Evolutionary conservation across 345 rosid species (phyloP), one percentile per base, ranked within the genome.

Genomic region (Alliaria petiolata): DNA sequence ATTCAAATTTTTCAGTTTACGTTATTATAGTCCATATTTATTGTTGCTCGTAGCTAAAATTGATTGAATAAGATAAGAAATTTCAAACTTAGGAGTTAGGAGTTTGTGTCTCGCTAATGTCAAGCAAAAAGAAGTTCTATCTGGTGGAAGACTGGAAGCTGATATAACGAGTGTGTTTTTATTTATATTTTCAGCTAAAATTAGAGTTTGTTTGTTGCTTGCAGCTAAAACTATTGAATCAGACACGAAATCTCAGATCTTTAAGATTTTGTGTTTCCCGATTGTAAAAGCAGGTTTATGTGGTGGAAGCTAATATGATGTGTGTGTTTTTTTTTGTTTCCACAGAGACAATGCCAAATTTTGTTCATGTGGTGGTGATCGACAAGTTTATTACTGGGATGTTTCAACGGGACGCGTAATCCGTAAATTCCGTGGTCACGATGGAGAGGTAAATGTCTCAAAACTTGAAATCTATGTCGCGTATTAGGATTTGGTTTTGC

Each of bases 381-480:
- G 99, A 2, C 98, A 91, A 76, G 69, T 95, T 6, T 95, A 88
- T 79, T 95, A 89, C 57, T 95, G 99, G 99, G 99, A 95, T 81
- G 99, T 95, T 2, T 75, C 98, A 5, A 85, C 92, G 0, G 99
- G 97, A 34, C 85, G 92, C 11, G 97, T 95, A 6, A 87, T 91
- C 75, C 87, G 96, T 7, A 95, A 86, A 78, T 95, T 91, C 66
- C 97, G 98, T 1, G 99, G 99, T 36, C 98, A 92, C 6, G 98
- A 87, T 38, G 74, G 99, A 15, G 96, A 91, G 92, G 97, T 93
- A 69, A 53, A 16, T 38, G 31, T 50, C 15, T 38, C 15, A 28
- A 31, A 54, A 28, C 19, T 20, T 26, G 4, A 19, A 55, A 55
- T 31, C 13, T 0, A 10, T 31, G 33, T 11, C 9, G 5, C 52